Evolutionary conservation across 23 red algal species (phyloP), one percentile per base, ranked within the genome.

Genomic region (Porphyridium purpureum): DNA sequence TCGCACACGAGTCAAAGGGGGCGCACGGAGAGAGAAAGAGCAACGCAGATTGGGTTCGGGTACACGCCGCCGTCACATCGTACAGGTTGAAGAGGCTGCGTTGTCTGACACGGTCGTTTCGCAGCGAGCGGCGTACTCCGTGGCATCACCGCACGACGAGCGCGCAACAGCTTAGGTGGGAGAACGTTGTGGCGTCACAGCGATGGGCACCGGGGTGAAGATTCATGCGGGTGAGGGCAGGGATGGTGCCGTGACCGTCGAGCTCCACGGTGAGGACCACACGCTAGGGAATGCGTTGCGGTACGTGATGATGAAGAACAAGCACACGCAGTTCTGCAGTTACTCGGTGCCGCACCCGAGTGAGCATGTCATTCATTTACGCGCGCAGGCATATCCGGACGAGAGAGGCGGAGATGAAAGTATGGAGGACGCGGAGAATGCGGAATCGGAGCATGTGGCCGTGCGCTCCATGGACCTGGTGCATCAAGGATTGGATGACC

Each of bases 301-400:
- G 5, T 98, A 98, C 35, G 50, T 98, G n/a, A 48, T 98, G 14
- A 35, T 64, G 4, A 69, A 68, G 23, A 76, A 86, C 19, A 46
- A 38, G 24, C 33, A 60, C 14, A 80, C 86, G 1, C 53, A 86
- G 57, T 83, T 84, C 53, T 76, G 66, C 48, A 80, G 90, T 17
- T 98, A 98, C 55, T 83, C 64, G 29, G 80, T 98, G n/a, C 90
- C 90, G 6, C 90, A 98, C 58, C 90, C 90, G 30, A 76, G 67
- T 31, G 90, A 98, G 67, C 66, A 86, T 67, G 49, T 64, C 11
- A 57, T 98, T 48, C 78, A 98, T 31, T 55, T 98, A 27, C 55
- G 79, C 42, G 78, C 86, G 1, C 73, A 93, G 50, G 74, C 84
- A n/a, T 73, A 29, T 66, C 11, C 38, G 17, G 38, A 17, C 11